Evolutionary conservation across 2,329 filamentous ascomycete species (phyloP), one percentile per base, ranked within the genome.

Genomic region (Arthroderma uncinatum): DNA sequence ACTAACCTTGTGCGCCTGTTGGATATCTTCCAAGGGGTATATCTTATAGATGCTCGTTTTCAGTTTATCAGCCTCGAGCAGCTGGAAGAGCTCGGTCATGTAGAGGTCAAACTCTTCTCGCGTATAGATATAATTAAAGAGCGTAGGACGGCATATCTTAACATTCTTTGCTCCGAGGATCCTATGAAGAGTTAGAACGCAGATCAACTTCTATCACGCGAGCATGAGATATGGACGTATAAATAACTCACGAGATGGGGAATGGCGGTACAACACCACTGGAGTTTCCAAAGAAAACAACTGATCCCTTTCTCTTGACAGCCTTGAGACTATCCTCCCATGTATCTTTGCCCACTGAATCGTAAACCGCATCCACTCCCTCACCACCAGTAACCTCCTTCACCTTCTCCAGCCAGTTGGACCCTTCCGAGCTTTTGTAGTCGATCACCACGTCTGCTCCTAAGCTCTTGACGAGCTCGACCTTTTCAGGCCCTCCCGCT

Each of bases 321-420:
- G 83, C 80, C 62, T 90, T 82, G 62, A 95, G 69, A 65, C 85
- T 86, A 19, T 81, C 78, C 63, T 95, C 88, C 73, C 93, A 95
- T 0, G 91, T 95, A 53, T 79, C 79, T 74, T 89, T 89, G 10
- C 90, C 91, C 2, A 95, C 88, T 4, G 87, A 87, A 68, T 95
- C 90, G 68, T 89, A 94, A 28, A 95, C 85, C 8, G 85, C 89
- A 61, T 82, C 80, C 1, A 86, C 84, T 6, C 91, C 91, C 59
- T 82, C 74, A 0, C 85, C 85, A 1, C 77, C 80, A 0, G 89
- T 95, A 53, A 88, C 82, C 76, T 96, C 90, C 67, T 95, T 95
- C 58, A 96, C 78, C 67, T 79, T 79, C 62, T 94, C 87, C 57
- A 93, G 84, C 68, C 80, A 79, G 56, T 93, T 87, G 44, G 93